These are phyloP conservation scores for Xerocomellus intermedius DNA, from an alignment of 768 basidiomycete species.

Conservation along the genomic window DNA sequence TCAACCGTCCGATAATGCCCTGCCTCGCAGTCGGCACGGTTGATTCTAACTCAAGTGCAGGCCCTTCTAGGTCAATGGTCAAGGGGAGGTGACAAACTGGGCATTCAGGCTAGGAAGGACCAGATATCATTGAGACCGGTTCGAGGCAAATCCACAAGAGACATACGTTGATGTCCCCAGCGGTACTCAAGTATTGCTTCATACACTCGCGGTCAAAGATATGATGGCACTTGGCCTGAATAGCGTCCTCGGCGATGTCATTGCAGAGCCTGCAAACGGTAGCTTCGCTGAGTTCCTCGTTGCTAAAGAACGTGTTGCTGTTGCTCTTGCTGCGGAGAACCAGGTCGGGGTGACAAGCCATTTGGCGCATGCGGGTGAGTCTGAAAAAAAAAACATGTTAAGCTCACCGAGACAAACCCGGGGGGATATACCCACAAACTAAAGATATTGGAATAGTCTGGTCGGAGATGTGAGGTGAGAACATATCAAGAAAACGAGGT, in stretches of 20 bases:
- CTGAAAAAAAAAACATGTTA: slow-evolving; percentile 40
- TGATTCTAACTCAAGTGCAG: slow-evolving; percentile 82
- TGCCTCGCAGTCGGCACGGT: slow-evolving; percentile 54
- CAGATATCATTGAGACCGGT: not conserved
- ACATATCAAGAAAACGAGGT: not conserved
- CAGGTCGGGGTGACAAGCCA: slow-evolving; percentile 94
- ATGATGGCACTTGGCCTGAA: slow-evolving; percentile 89
- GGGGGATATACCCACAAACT: slow-evolving; percentile 51
- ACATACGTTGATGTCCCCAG: slow-evolving; percentile 62
- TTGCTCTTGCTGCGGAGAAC: slow-evolving; percentile 87
- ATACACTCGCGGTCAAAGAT: slow-evolving; percentile 97
- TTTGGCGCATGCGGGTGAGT: slow-evolving; percentile 93
- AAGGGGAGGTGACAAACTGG: slow-evolving; percentile 92
- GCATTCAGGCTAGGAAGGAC: slow-evolving; percentile 68
- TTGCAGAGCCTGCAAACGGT: slow-evolving; percentile 95
- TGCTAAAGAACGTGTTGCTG: slow-evolving; percentile 52
- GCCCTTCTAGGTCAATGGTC: slow-evolving; percentile 94
- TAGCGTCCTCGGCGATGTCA: slow-evolving; percentile 96
- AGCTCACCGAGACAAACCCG: not conserved
- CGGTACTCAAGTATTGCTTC: slow-evolving; percentile 81
- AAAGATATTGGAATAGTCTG: slow-evolving; percentile 90
- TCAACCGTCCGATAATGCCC: slow-evolving; percentile 89
- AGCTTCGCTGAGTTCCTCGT: slow-evolving; percentile 63
- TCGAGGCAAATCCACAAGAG: not conserved
- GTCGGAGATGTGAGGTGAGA: slow-evolving; percentile 3